These are phyloP conservation scores for Rheum nobile DNA, from an alignment of 148 eudicot species.

Conservation along the genomic window DNA sequence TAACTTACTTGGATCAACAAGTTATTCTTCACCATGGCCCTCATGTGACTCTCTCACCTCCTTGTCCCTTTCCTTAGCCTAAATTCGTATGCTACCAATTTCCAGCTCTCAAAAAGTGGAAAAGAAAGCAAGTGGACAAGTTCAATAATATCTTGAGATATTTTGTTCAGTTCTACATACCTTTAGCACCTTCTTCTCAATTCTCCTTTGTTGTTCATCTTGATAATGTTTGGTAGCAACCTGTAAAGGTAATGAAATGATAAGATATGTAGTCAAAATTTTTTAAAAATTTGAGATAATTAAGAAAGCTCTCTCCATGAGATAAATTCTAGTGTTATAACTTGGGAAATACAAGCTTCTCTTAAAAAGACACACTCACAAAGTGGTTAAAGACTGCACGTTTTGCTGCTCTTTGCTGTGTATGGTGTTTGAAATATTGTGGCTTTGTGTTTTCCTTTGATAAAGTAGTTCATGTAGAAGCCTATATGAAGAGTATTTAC, in stretches of 20 bases:
- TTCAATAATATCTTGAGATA: too few species aligned
- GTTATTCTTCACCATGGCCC: too few species aligned
- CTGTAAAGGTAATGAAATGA: constrained; percentile 18
- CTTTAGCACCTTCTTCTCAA: constrained; percentile 49
- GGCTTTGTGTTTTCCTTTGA: constrained; percentile 50
- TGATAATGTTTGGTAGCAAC: constrained; percentile 50
- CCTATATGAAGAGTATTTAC: constrained; percentile 11
- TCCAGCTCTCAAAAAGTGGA: too few species aligned
- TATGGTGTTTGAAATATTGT: constrained; percentile 50
- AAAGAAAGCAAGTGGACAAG: too few species aligned
- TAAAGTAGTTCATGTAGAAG: constrained; percentile 17
- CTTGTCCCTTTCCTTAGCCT: too few species aligned
- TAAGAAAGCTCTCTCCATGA: too few species aligned
- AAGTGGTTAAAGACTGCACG: constrained; percentile 54
- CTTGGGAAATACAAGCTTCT: not conserved
- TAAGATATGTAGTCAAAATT: not conserved
- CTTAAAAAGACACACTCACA: constrained; percentile 21
- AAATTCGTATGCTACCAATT: too few species aligned
- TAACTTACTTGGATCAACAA: too few species aligned
- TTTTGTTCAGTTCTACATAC: too few species aligned
- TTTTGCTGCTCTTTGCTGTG: constrained; percentile 56
- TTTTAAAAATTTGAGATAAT: too few species aligned
- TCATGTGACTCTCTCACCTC: too few species aligned
- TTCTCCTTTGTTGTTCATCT: constrained; percentile 42
- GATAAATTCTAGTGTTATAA: not conserved